These are phyloP conservation scores for Cryptococcus floricola DNA, from an alignment of 1,284 basidiomycete species.

Conservation along the genomic window DNA sequence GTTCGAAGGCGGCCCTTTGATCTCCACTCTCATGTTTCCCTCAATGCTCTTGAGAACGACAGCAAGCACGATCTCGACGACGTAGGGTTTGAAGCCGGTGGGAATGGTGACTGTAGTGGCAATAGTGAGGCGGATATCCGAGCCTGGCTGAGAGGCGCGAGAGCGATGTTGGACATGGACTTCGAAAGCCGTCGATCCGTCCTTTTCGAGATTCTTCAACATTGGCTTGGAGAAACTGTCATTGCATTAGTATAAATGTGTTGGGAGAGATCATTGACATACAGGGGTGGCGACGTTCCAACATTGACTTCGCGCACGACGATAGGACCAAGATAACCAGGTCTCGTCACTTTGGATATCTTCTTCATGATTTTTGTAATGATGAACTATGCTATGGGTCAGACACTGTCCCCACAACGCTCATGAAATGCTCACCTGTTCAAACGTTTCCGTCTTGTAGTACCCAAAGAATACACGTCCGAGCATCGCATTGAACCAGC, in stretches of 20 bases:
- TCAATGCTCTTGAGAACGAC: conserved; percentile 79
- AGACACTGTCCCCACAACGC: neutral
- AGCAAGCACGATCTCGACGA: conserved; percentile 82
- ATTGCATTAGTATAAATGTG: conserved; percentile 7
- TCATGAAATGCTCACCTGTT: conserved; percentile 52
- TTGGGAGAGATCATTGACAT: conserved; percentile 25
- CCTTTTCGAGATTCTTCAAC: conserved; percentile 89
- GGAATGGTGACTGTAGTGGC: conserved; percentile 75
- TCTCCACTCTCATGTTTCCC: conserved; percentile 81
- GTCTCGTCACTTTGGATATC: conserved; percentile 81
- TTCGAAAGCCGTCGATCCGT: conserved; percentile 87
- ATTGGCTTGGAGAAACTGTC: conserved; percentile 83
- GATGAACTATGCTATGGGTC: conserved; percentile 56
- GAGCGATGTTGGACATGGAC: conserved; percentile 67
- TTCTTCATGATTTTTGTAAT: conserved; percentile 89
- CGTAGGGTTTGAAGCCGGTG: conserved; percentile 76
- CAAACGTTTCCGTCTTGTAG: conserved; percentile 76
- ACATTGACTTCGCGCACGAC: conserved; percentile 84
- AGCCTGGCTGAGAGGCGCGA: conserved; percentile 52
- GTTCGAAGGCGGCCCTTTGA: conserved; percentile 93
- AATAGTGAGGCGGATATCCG: conserved; percentile 82
- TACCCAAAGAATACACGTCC: conserved; percentile 89
- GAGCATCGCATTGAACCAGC: conserved; percentile 92
- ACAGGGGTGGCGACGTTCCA: conserved; percentile 65
- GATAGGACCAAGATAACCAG: conserved; percentile 78